Evolutionary conservation across 805 yeast species (phyloP), one percentile per base, ranked within the genome.

Genomic region (Saccharomycopsis amapae): DNA sequence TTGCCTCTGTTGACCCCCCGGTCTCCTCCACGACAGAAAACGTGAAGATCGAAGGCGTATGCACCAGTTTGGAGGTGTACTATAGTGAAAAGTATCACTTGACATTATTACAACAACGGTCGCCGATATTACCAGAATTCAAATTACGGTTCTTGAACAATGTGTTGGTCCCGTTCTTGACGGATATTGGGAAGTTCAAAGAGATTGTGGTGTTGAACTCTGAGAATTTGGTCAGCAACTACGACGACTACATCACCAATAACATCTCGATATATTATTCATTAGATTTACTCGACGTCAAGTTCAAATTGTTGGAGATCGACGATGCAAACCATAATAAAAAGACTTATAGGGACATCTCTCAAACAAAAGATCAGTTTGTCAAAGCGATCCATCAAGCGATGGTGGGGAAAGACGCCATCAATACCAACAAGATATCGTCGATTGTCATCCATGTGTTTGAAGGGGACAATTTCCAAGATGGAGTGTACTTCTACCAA

Each of bases 381-480:
- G 22, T 42, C 5, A 24, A 33, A 31, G n/a, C 9, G 12, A 20
- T 40, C 22, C 22, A 44, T 24, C 19, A 42, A 20, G 9, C 12
- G 12, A 26, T 41, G 25, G 18, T n/a, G 18, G 15, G 19, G 33
- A 13, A 38, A 33, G 19, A 30, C 1, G 38, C 3, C 10, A 42
- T 23, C 24, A 25, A 24, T 9, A 35, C 26, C 26, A 24, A 22
- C 15, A 6, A 38, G 10, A 58, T 69, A 18, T 60, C 57, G n/a
- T 71, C 73, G 3, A 50, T 75, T n/a, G 74, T 76, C 9, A 67
- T 76, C 15, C 79, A 72, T 58, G 94, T 82, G 1, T 87, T 85
- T 61, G 97, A 89, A 60, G 97, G 97, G 28, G 97, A 89, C 61
- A 90, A 90, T 60, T 73, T 80, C 24, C 41, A 46, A n/a, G 53